Evolutionary conservation across 2,329 filamentous ascomycete species (phyloP), one percentile per base, ranked within the genome.

Genomic region (Dothideomycetes sp.): DNA sequence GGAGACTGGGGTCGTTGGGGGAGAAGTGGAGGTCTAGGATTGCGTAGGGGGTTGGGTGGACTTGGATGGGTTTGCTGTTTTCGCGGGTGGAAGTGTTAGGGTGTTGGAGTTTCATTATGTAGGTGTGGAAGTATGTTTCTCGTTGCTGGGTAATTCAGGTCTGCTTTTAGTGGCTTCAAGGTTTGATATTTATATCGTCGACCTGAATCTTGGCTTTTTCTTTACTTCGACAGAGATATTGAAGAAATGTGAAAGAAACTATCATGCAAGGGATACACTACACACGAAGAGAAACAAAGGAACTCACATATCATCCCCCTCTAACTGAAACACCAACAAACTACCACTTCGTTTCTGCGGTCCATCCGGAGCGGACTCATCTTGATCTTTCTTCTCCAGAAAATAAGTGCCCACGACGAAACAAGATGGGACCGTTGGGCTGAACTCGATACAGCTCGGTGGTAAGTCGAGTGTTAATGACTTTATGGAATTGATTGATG

Each of bases 11-110:
- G 36, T 67, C 57, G 37, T 61, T 54, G 1, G 73, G 75, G 44
- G 80, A 76, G 58, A 95, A 96, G 50, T 88, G 84, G 19, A 95
- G 66, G 56, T 95, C 88, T 38, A 95, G 72, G 19, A 95, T 72
- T 4, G 85, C 88, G 38, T 79, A 85, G 3, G 77, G 72, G 16
- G 83, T 77, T 4, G 65, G 52, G 4, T 79, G 47, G 1, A 72
- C 79, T 53, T 43, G 52, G 40, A 41, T 52, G 53, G 42, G 12
- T 8, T 32, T 43, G 3, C 45, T 46, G 18, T 16, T 24, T 27
- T 19, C 14, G 9, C 17, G 5, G 16, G n/a, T 31, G 14, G 16
- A 19, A 3, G 18, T 27, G 24, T 41, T n/a, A 35, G 37, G 11
- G 8, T 30, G 5, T 17, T 4, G 34, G 40, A 17, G 5, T 5